Evolutionary conservation across 1,284 basidiomycete species (phyloP).

Genomic region (Spongiforma sp.): DNA sequence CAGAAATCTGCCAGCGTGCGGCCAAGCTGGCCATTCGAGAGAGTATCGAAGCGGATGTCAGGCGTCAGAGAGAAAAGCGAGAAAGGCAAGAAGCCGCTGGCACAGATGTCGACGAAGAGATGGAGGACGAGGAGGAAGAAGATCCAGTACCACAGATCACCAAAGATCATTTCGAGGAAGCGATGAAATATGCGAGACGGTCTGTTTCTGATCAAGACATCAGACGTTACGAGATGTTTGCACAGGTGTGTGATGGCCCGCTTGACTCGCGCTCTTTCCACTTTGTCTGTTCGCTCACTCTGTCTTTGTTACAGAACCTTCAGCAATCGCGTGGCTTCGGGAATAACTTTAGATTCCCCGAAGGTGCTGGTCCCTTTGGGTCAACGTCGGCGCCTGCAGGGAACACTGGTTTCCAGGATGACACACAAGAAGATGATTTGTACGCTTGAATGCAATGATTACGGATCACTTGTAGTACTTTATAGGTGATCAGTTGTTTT

Average conservation of each 20-base stretch:
- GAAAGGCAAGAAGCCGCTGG: conserved; percentile 73
- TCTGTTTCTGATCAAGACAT: conserved; percentile 96
- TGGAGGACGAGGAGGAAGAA: conserved; percentile 83
- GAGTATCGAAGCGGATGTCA: conserved; percentile 94
- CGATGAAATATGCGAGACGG: conserved; percentile 92
- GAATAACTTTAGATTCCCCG: conserved; percentile 97
- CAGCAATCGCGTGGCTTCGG: conserved; percentile 90
- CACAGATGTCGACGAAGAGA: conserved; percentile 66
- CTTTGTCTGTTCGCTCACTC: no score
- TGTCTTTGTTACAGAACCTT: conserved; percentile 60
- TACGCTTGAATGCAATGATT: conserved; percentile 62
- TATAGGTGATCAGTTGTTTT: no score
- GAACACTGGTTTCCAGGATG: conserved; percentile 83
- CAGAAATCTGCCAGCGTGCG: conserved; percentile 98
- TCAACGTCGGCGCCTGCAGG: conserved; percentile 56
- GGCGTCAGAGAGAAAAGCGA: conserved; percentile 78
- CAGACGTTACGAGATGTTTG: conserved; percentile 91
- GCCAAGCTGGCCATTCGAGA: conserved; percentile 97
- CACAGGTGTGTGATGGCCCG: conserved; percentile 74
- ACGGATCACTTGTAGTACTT: no score
- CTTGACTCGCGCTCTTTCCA: no score
- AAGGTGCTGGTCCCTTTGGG: conserved; percentile 58
- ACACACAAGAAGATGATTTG: conserved; percentile 86
- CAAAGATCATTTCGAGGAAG: conserved; percentile 95
- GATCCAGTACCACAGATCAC: conserved; percentile 99